These are phyloP conservation scores for Huntiella omanensis DNA, from an alignment of 2,329 filamentous ascomycete species.

Conservation along the genomic window DNA sequence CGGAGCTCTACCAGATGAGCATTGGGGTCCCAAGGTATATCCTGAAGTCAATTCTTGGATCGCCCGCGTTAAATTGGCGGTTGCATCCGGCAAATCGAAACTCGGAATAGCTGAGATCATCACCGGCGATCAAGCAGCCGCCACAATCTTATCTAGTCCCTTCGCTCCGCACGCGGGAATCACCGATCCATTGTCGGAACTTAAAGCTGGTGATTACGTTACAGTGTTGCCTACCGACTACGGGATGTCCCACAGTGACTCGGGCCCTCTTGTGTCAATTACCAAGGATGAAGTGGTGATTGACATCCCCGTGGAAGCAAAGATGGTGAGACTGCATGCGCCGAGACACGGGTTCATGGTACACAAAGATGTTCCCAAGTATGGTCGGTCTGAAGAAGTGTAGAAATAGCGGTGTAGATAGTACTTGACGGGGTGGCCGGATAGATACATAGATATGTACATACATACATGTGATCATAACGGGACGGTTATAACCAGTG, in stretches of 20 bases:
- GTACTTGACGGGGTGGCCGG: background rate
- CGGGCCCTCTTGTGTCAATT: slow-evolving; percentile 34
- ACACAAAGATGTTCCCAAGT: slow-evolving; percentile 14
- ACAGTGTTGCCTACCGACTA: slow-evolving; percentile 44
- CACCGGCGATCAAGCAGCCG: slow-evolving; percentile 34
- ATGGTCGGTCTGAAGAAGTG: background rate
- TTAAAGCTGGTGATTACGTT: slow-evolving; percentile 35
- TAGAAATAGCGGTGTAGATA: background rate
- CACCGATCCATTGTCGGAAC: slow-evolving; percentile 21
- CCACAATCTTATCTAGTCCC: slow-evolving; percentile 24
- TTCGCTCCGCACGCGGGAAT: slow-evolving; percentile 24
- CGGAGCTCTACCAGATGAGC: slow-evolving; percentile 31
- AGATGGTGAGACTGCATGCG: slow-evolving; percentile 35
- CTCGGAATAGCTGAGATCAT: slow-evolving; percentile 22
- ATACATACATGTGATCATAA: no score
- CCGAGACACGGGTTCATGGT: slow-evolving; percentile 41
- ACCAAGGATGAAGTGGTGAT: slow-evolving; percentile 37
- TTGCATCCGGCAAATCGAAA: slow-evolving; percentile 23
- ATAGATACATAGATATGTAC: background rate
- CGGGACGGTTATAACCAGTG: no score
- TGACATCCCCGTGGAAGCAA: slow-evolving; percentile 30
- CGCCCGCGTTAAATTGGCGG: slow-evolving; percentile 33
- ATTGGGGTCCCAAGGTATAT: slow-evolving; percentile 32
- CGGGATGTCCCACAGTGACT: slow-evolving; percentile 38
- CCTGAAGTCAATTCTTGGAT: slow-evolving; percentile 47